These are phyloP conservation scores for Malassezia globosa DNA, from an alignment of 1,284 basidiomycete species.

Conservation along the genomic window DNA sequence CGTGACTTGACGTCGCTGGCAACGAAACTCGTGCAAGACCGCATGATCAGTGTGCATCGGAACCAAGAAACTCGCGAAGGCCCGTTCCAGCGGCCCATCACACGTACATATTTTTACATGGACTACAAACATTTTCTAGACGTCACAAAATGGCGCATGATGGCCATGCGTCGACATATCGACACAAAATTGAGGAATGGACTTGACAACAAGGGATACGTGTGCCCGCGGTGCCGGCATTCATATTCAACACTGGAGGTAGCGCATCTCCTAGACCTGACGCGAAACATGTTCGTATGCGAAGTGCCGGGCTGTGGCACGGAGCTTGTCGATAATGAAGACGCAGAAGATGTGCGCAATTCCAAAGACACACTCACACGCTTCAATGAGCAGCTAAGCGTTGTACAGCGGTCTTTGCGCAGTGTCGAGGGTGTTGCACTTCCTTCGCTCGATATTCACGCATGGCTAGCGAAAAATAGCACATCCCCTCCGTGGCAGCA, in stretches of 20 bases:
- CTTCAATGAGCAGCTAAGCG: constrained; percentile 81
- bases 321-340: constrained; percentile 83
- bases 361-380: constrained; percentile 88
- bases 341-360: constrained; percentile 67
- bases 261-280: constrained; percentile 65
- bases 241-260: constrained; percentile 77
- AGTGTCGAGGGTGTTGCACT: constrained; percentile 69
- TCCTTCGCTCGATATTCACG: constrained; percentile 60
- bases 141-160: constrained; percentile 91
- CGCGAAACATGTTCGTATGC: constrained; percentile 38
- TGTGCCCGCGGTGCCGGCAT: constrained; percentile 78
- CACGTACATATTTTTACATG: constrained; percentile 71
- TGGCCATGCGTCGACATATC: constrained; percentile 81
- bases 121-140: constrained; percentile 91
- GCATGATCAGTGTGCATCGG: constrained; percentile 52
- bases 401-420: constrained; percentile 72
- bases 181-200: constrained; percentile 51
- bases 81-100: constrained; percentile 18
- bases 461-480: constrained; percentile 35
- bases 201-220: constrained; percentile 86
- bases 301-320: constrained; percentile 49
- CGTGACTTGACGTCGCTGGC: constrained; percentile 89
- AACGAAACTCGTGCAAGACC: constrained; percentile 71
- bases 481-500: constrained; percentile 29
- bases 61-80: constrained; percentile 9